Conservation (phyloP, 2,329 filamentous ascomycete species). For the Nannizziopsis barbatae region DNA sequence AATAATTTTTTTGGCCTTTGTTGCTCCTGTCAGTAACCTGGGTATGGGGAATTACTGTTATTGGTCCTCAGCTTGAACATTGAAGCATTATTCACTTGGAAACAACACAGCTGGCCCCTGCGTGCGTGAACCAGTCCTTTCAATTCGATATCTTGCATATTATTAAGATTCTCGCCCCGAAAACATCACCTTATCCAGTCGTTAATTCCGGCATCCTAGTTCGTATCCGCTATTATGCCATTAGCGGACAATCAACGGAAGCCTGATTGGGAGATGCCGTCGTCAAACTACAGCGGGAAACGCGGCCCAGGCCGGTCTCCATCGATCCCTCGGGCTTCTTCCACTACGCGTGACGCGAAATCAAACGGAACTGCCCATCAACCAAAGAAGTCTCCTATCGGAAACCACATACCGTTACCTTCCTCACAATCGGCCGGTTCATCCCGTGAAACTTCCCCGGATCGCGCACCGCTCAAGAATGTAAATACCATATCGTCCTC, state of each 20-base stretch:
- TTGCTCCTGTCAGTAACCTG: background rate
- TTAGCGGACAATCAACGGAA: background rate
- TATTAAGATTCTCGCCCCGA: background rate
- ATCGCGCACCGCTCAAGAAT: slow-evolving; percentile 24
- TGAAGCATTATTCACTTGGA: background rate
- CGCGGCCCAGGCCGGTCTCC: slow-evolving; percentile 1
- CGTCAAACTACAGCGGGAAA: slow-evolving; percentile 5
- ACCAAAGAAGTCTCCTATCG: slow-evolving; percentile 6
- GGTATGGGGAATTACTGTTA: background rate
- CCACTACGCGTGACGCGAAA: slow-evolving; percentile 9
- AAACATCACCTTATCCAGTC: background rate
- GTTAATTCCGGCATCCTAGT: slow-evolving; percentile 1
- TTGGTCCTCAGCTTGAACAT: background rate
- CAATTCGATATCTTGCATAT: slow-evolving; percentile 3
- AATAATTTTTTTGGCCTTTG: background rate
- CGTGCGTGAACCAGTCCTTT: slow-evolving; percentile 6
- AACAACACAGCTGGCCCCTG: slow-evolving; percentile 5
- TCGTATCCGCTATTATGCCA: slow-evolving; percentile 7
- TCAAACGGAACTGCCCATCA: slow-evolving; percentile 8
- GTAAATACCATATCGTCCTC: slow-evolving; percentile 25
- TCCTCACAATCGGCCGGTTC: slow-evolving; percentile 36
- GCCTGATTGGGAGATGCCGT: slow-evolving; percentile 10
- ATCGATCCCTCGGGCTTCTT: slow-evolving; percentile 1
- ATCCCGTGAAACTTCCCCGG: slow-evolving; percentile 41
- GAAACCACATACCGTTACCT: slow-evolving; percentile 21